Evolutionary conservation across 148 eudicot species (phyloP), one percentile per base, ranked within the genome.

Genomic region (Nepenthes gracilis): DNA sequence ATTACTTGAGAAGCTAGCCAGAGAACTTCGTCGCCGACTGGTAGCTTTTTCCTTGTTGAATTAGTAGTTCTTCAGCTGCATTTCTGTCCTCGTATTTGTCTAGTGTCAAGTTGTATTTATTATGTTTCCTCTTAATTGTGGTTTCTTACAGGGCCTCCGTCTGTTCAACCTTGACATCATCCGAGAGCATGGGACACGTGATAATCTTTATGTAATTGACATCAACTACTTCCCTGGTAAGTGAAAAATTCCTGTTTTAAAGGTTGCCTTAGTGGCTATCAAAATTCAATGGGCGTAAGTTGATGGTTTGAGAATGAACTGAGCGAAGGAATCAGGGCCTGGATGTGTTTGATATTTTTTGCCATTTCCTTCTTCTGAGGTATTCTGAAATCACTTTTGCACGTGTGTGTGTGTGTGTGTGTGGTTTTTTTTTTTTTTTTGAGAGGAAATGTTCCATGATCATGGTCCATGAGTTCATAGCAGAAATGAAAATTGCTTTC

Each of bases 21-120:
- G 36, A 35, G 68, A 65, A 47, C 68, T 65, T 47, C 54, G 68
- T 56, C 54, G 54, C 10, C 51, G 61, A 57, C 61, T 65, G 68
- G 68, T 65, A 57, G 37, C 11, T 54, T 5, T 33, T 13, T 40
- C 23, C 47, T 43, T 1, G 8, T 59, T 43, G 9, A 57, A 45
- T 45, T 45, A 45, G 8, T 45, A 45, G 6, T 11, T 49, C 53
- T 10, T 6, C 15, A 10, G 15, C n/a, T n/a, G 15, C 13, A 5
- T 23, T 23, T 23, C 23, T 23, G 23, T 23, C 23, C 23, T 23
- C 13, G 6, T 23, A 23, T 23, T 23, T 23, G 23, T 23, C 23
- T 23, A 23, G 23, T 23, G 23, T 23, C 15, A 45, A 6, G 8
- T 45, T 45, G 48, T 45, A 11, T 6, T 45, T 6, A 45, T 45